phyloP scores from a whole-genome alignment of 225 moss, liverwort and hornwort species.

The Marchantia paleacea region DNA sequence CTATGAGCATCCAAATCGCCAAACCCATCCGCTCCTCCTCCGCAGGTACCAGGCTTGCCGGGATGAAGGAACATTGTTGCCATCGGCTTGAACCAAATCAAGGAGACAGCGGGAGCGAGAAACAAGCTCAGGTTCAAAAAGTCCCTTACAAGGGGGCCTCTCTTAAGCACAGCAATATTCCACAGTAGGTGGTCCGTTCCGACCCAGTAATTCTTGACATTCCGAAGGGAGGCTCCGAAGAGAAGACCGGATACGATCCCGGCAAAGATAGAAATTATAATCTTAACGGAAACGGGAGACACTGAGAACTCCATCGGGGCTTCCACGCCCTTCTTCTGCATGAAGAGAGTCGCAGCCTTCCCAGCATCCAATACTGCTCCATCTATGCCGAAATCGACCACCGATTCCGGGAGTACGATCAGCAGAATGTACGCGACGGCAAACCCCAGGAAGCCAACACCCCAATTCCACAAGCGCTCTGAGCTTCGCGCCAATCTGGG shows the following conservation, averaged over 20 bases:
- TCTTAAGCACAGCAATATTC: slow-evolving; percentile 32
- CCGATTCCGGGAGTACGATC: slow-evolving; percentile 9
- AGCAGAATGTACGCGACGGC: slow-evolving; percentile 14
- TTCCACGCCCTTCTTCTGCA: slow-evolving; percentile 30
- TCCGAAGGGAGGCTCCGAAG: slow-evolving; percentile 26
- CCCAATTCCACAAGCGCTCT: slow-evolving; percentile 26
- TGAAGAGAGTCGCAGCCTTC: slow-evolving; percentile 18
- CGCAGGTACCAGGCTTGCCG: background rate
- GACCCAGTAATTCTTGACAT: slow-evolving; percentile 33
- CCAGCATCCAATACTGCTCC: slow-evolving; percentile 22
- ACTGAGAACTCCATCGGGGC: slow-evolving; percentile 5
- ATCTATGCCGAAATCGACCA: slow-evolving; percentile 40
- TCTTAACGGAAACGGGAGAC: slow-evolving; percentile 25
- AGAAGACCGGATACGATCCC: slow-evolving; percentile 28
- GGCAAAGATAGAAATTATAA: slow-evolving; percentile 13
- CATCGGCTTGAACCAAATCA: slow-evolving; percentile 36
- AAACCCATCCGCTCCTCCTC: background rate
- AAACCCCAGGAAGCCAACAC: slow-evolving; percentile 25
- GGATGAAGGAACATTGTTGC: slow-evolving; percentile 14
- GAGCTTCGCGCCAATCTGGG: slow-evolving; percentile 22
- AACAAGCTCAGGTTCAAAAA: slow-evolving; percentile 28
- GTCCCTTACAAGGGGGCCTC: slow-evolving; percentile 1
- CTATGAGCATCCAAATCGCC: background rate
- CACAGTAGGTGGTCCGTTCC: slow-evolving; percentile 30
- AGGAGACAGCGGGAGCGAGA: slow-evolving; percentile 17